Evolutionary conservation across 768 basidiomycete species (phyloP), one percentile per base, ranked within the genome.

Genomic region (Pleurotus sapidus): DNA sequence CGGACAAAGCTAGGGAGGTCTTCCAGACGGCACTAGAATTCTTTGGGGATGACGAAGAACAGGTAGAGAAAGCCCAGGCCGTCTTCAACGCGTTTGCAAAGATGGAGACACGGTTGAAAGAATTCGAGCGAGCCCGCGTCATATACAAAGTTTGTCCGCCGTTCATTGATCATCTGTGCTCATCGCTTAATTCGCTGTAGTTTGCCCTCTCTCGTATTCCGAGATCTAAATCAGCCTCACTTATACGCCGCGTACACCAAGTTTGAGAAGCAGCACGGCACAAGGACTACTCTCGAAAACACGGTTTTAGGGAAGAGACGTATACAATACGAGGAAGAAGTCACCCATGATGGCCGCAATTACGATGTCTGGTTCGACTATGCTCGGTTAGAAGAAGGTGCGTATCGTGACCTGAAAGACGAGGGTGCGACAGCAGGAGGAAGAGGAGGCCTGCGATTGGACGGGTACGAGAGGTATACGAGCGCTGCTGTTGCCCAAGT

Each of bases 361-460:
- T 99, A 98, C 67, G 97, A 98, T 70, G 88, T 90, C 0, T 99
- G 97, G 97, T 98, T 99, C 67, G 97, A 98, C 66, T 96, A 96
- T 64, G 84, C 93, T 18, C 82, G 95, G 15, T 69, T 99, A 34
- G 97, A 98, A 68, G 97, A 98, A 72, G 91, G 87, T 20, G 92
- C 95, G 0, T 83, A 85, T 63, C 76, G 82, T 34, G 87, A 93
- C 58, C 77, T 93, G 23, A 83, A 77, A 62, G 88, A 88, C 12
- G 89, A 91, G 60, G 92, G 89, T 2, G 82, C 81, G 4, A 86
- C 88, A n/a, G 1, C 73, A 77, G 6, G 89, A 89, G 56, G 90
- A 93, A 67, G 76, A 86, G 51, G 81, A 88, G 45, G 75, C 78
- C 78, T 18, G 82, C 87, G 1, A 64, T 77, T 1, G 78, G 74